phyloP scores from a whole-genome alignment of 768 basidiomycete genomes.

The Cubamyces lactineus region DNA sequence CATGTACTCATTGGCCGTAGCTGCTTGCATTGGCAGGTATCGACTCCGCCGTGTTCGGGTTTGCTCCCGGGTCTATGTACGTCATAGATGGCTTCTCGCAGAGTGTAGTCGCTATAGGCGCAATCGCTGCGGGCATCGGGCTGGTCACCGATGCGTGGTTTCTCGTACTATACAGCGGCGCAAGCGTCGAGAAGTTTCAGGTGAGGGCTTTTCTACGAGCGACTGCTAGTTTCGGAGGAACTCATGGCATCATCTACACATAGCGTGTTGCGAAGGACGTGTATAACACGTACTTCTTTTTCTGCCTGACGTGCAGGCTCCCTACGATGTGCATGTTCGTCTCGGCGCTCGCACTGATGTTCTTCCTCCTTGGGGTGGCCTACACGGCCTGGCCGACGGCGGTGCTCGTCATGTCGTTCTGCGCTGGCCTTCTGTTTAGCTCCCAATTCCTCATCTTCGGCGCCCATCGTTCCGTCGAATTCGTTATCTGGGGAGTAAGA shows the following conservation, averaged over 20 bases:
- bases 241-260: background rate
- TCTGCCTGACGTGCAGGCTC: constrained; percentile 65
- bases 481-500: constrained; percentile 25
- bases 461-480: constrained; percentile 30
- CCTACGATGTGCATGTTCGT: constrained; percentile 64
- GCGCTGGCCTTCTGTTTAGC: constrained; percentile 60
- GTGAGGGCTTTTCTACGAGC: constrained; percentile 39
- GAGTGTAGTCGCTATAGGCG: constrained; percentile 58
- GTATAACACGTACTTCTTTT: constrained; percentile 66
- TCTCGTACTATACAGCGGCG: constrained; percentile 61
- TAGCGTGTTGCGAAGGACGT: constrained; percentile 58
- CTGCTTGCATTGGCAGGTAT: constrained; percentile 61
- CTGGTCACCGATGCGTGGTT: constrained; percentile 69
- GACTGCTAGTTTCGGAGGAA: background rate
- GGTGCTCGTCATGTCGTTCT: constrained; percentile 58
- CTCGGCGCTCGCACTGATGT: constrained; percentile 59
- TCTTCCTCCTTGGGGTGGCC: constrained; percentile 62
- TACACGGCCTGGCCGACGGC: constrained; percentile 67
- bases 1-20: constrained; percentile 34
- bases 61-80: constrained; percentile 54
- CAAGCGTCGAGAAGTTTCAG: constrained; percentile 53
- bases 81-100: constrained; percentile 49
- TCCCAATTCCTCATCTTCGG: constrained; percentile 71
- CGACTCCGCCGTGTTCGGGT: constrained; percentile 65
- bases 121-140: constrained; percentile 65